These are phyloP conservation scores for Calocera cornea DNA, from an alignment of 768 basidiomycete species.

Conservation along the genomic window DNA sequence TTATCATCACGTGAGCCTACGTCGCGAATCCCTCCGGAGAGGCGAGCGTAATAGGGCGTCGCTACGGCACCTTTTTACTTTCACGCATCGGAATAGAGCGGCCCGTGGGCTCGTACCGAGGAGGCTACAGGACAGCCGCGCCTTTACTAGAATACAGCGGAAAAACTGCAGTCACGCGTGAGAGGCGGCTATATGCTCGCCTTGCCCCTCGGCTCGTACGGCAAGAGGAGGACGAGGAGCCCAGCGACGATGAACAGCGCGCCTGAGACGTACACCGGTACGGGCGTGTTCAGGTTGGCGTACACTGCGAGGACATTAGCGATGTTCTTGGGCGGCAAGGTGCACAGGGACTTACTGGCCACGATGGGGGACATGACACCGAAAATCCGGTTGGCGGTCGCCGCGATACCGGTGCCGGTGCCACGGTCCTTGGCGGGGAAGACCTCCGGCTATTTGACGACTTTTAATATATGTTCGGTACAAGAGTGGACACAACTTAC, in stretches of 20 bases:
- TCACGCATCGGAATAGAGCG: too few species aligned
- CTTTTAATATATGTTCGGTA: not conserved
- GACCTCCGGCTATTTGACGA: constrained; percentile 20
- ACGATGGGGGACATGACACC: constrained; percentile 58
- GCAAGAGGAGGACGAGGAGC: constrained; percentile 44
- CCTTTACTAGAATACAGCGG: too few species aligned
- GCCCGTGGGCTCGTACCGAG: too few species aligned
- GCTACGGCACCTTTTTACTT: too few species aligned
- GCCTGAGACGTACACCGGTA: constrained; percentile 61
- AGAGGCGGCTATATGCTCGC: constrained; percentile 49
- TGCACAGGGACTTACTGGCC: constrained; percentile 23
- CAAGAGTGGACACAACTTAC: constrained; percentile 35
- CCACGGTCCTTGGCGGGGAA: constrained; percentile 50
- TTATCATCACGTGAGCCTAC: too few species aligned
- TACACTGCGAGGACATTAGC: constrained; percentile 13
- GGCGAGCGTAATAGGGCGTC: too few species aligned
- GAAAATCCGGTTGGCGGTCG: constrained; percentile 49
- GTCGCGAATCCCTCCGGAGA: too few species aligned
- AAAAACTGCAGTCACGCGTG: not conserved
- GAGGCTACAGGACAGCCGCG: too few species aligned
- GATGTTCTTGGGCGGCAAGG: constrained; percentile 12
- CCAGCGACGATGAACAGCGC: constrained; percentile 50
- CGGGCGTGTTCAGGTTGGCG: constrained; percentile 28
- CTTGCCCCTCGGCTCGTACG: constrained; percentile 63
- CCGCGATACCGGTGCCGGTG: constrained; percentile 53